phyloP scores from a whole-genome alignment of 345 rosid genomes.

The Noccaea bulbosa region DNA sequence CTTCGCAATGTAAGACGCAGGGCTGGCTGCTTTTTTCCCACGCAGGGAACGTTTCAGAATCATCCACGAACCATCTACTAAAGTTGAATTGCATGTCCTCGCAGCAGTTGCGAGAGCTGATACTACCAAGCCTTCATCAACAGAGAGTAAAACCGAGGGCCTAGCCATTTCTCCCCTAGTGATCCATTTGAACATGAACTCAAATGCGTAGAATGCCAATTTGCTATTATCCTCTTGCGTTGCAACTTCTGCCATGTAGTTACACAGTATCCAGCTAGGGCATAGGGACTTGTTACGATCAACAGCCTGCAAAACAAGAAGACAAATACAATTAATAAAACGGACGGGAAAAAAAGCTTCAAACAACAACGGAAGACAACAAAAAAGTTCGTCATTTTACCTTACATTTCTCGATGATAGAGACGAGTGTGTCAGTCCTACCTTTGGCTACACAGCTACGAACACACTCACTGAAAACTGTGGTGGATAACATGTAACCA shows the following conservation, averaged over 20 bases:
- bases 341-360: slow-evolving; percentile 5
- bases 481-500: slow-evolving; percentile 61
- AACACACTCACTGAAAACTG: slow-evolving; percentile 61
- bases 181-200: slow-evolving; percentile 87
- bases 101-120: slow-evolving; percentile 86
- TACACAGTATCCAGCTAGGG: slow-evolving; percentile 80
- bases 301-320: slow-evolving; percentile 53
- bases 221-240: slow-evolving; percentile 74
- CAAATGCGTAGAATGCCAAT: slow-evolving; percentile 75
- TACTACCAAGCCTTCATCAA: slow-evolving; percentile 83
- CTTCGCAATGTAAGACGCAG: slow-evolving; percentile 76
- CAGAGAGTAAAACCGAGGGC: slow-evolving; percentile 64
- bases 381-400: slow-evolving; percentile 48
- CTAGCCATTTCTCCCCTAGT: slow-evolving; percentile 68
- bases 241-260: slow-evolving; percentile 70
- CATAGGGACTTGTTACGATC: slow-evolving; percentile 85
- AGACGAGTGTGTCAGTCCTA: slow-evolving; percentile 65
- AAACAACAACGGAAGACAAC: not conserved
- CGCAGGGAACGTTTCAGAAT: slow-evolving; percentile 69
- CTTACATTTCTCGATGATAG: slow-evolving; percentile 91
- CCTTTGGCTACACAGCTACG: slow-evolving; percentile 57
- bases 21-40: slow-evolving; percentile 66
- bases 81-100: slow-evolving; percentile 67
- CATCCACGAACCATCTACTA: slow-evolving; percentile 84
- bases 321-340: not conserved